These are phyloP conservation scores for Mollisia scopiformis DNA, from an alignment of 2,329 filamentous ascomycete genomes.

Conservation along the genomic window DNA sequence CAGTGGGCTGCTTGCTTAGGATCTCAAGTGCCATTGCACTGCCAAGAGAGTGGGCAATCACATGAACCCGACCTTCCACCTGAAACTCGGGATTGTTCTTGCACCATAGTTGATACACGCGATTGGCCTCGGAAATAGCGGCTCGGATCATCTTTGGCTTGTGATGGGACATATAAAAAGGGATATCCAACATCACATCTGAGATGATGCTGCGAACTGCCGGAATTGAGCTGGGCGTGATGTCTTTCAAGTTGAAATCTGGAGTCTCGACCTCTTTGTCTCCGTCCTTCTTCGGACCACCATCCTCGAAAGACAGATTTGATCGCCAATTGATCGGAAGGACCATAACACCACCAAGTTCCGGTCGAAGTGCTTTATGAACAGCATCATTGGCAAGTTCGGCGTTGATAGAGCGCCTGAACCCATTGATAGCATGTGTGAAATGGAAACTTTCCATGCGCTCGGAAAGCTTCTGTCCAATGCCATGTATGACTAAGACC, in stretches of 20 bases:
- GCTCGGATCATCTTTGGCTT: conserved; percentile 94
- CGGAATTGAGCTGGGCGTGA: conserved; percentile 87
- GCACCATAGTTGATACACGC: conserved; percentile 95
- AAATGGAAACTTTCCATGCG: conserved; percentile 96
- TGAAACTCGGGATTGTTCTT: conserved; percentile 88
- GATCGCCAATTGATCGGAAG: conserved; percentile 94
- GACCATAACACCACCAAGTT: conserved; percentile 91
- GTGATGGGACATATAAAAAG: conserved; percentile 96
- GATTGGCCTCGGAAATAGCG: conserved; percentile 86
- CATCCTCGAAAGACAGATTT: conserved; percentile 84
- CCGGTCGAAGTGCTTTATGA: conserved; percentile 73
- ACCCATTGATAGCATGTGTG: conserved; percentile 91
- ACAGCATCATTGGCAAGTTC: conserved; percentile 77
- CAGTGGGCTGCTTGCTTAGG: conserved; percentile 84
- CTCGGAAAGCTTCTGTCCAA: conserved; percentile 94
- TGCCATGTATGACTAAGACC: conserved; percentile 90
- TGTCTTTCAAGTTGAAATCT: conserved; percentile 77
- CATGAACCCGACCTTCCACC: conserved; percentile 79
- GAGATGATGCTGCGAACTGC: conserved; percentile 93
- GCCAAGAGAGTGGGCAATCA: conserved; percentile 91
- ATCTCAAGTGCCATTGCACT: conserved; percentile 95
- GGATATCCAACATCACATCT: conserved; percentile 98
- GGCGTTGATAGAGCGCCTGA: conserved; percentile 82
- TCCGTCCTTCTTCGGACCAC: conserved; percentile 60
- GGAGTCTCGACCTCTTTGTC: conserved; percentile 59